Evolutionary conservation across 2,329 filamentous ascomycete genomes (phyloP).

Genomic region (Hypoxylon sp.): DNA sequence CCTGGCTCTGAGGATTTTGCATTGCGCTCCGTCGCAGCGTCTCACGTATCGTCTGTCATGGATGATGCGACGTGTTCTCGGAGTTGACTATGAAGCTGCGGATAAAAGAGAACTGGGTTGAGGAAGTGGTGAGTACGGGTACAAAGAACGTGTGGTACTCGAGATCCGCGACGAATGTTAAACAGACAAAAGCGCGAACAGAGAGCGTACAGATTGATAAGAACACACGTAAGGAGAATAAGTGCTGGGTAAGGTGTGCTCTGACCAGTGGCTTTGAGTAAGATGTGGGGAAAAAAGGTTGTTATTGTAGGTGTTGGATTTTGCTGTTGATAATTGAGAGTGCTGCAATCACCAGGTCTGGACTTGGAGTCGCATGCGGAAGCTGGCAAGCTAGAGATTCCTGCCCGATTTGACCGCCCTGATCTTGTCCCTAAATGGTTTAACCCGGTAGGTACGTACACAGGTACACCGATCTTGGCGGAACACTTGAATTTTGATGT

Average conservation of each 20-base stretch:
- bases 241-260: not conserved
- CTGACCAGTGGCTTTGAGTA: constrained; percentile 12
- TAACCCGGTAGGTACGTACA: constrained; percentile 11
- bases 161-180: constrained; percentile 17
- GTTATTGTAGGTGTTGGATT: constrained; percentile 19
- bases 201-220: constrained; percentile 15
- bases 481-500: no score
- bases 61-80: constrained; percentile 15
- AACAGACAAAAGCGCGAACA: constrained; percentile 19
- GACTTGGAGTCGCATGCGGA: constrained; percentile 45
- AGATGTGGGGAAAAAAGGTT: constrained; percentile 3
- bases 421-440: constrained; percentile 23
- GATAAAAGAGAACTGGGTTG: not conserved
- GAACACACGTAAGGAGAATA: constrained; percentile 14
- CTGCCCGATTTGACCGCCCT: constrained; percentile 48
- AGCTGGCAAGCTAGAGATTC: constrained; percentile 32
- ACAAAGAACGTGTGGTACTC: constrained; percentile 32
- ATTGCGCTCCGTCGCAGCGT: constrained; percentile 44
- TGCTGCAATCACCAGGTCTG: constrained; percentile 33
- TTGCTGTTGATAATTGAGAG: constrained; percentile 26
- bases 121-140: constrained; percentile 11
- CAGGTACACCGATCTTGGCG: no score
- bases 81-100: constrained; percentile 2
- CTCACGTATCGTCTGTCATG: constrained; percentile 44
- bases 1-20: constrained; percentile 49